A percentile compares a stretch with the other conserved stretches of the same genome.
These are phyloP conservation scores for Pleurotus giganteus DNA, from an alignment of 768 basidiomycete species.

Conservation along the genomic window DNA sequence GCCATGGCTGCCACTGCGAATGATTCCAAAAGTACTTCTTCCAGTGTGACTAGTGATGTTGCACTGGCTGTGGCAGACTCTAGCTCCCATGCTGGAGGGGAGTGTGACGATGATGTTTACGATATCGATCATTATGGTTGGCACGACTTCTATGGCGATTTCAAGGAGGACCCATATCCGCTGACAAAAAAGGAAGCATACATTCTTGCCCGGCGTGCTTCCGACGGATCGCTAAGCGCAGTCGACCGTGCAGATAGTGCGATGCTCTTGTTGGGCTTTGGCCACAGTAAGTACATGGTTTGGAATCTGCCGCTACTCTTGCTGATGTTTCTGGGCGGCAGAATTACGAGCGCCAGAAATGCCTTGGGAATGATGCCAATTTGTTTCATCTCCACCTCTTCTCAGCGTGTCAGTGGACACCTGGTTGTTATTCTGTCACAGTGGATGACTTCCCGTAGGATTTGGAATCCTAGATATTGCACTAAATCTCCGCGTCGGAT, in stretches of 20 bases:
- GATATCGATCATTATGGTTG: neutral
- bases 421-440: too few species aligned
- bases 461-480: too few species aligned
- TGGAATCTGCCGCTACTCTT: too few species aligned
- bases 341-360: too few species aligned
- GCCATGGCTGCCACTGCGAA: neutral
- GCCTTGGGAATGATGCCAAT: too few species aligned
- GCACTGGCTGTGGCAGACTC: too few species aligned
- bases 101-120: neutral
- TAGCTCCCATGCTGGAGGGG: neutral
- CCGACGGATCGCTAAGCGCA: neutral
- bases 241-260: neutral
- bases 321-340: too few species aligned
- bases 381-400: too few species aligned
- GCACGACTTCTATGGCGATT: neutral
- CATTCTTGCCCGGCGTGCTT: neutral
- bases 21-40: neutral
- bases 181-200: neutral
- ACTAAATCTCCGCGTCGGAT: too few species aligned
- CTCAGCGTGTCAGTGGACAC: too few species aligned
- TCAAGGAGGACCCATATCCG: neutral
- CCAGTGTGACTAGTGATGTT: neutral
- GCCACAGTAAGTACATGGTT: neutral
- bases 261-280: neutral
- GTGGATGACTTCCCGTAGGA: too few species aligned